phyloP scores from a whole-genome alignment of 148 eudicot genomes.

The Cornus controversa region DNA sequence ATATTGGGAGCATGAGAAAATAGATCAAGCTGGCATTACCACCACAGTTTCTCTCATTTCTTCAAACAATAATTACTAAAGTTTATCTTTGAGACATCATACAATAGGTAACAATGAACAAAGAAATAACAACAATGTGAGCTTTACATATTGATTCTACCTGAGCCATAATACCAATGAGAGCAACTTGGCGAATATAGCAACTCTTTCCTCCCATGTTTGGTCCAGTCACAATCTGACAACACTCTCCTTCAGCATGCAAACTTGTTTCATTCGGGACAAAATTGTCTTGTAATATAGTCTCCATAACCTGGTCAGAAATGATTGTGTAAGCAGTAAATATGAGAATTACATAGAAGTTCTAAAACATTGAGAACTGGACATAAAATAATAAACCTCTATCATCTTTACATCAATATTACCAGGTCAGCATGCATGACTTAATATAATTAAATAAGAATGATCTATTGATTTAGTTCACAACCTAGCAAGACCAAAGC shows the following conservation, averaged over 20 bases:
- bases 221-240: constrained; percentile 95
- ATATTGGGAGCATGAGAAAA: too few species aligned
- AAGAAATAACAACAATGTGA: background rate
- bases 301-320: constrained; percentile 70
- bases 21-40: background rate
- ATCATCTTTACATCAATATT: background rate
- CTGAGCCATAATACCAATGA: constrained; percentile 91
- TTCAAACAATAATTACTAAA: background rate
- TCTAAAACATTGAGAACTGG: background rate
- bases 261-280: constrained; percentile 87
- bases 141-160: constrained; percentile 23
- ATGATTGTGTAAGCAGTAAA: background rate
- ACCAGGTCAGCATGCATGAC: background rate
- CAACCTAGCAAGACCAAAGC: background rate
- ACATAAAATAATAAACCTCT: background rate
- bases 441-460: background rate
- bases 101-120: background rate
- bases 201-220: constrained; percentile 99
- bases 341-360: background rate
- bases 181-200: constrained; percentile 98
- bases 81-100: background rate
- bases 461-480: background rate
- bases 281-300: constrained; percentile 71
- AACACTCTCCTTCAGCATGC: constrained; percentile 61
- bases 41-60: background rate